phyloP scores from a whole-genome alignment of 1,284 basidiomycete genomes.

The Cutaneotrichosporon sp. region DNA sequence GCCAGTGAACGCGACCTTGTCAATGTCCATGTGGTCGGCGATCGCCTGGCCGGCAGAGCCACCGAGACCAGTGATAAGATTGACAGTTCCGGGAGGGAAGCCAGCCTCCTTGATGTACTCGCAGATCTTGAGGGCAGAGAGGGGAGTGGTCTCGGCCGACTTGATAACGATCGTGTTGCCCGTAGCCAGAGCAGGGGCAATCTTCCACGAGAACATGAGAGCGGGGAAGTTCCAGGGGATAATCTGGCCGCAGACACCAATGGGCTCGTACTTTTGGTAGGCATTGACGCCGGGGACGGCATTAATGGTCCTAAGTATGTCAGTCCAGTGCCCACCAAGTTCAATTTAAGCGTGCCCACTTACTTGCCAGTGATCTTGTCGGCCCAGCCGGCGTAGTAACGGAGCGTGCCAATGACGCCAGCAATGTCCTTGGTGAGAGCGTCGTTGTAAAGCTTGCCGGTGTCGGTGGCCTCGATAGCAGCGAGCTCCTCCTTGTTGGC shows the following conservation, averaged over 20 bases:
- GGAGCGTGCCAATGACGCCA: slow-evolving; percentile 69
- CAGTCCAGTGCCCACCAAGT: background rate
- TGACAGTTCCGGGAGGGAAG: slow-evolving; percentile 82
- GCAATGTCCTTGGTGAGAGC: slow-evolving; percentile 76
- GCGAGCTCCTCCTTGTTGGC: slow-evolving; percentile 62
- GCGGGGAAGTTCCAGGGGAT: slow-evolving; percentile 66
- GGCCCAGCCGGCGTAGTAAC: slow-evolving; percentile 51
- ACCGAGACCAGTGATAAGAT: slow-evolving; percentile 76
- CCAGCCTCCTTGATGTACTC: slow-evolving; percentile 71
- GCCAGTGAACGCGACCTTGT: slow-evolving; percentile 56
- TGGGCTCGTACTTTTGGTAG: slow-evolving; percentile 85
- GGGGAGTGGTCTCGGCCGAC: slow-evolving; percentile 69
- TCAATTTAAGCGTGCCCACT: background rate
- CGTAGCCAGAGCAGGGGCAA: slow-evolving; percentile 77
- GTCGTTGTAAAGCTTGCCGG: slow-evolving; percentile 74
- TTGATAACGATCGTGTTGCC: slow-evolving; percentile 29
- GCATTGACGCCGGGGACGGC: slow-evolving; percentile 51
- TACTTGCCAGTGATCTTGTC: slow-evolving; percentile 74
- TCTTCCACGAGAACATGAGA: slow-evolving; percentile 78
- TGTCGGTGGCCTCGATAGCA: slow-evolving; percentile 70
- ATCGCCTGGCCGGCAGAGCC: slow-evolving; percentile 52
- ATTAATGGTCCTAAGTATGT: slow-evolving; percentile 12
- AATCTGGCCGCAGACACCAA: slow-evolving; percentile 76
- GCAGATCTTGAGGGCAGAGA: slow-evolving; percentile 61
- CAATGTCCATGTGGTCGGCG: slow-evolving; percentile 62